Evolutionary conservation across 2,329 filamentous ascomycete species (phyloP).

Genomic region (Aureobasidium sp.): DNA sequence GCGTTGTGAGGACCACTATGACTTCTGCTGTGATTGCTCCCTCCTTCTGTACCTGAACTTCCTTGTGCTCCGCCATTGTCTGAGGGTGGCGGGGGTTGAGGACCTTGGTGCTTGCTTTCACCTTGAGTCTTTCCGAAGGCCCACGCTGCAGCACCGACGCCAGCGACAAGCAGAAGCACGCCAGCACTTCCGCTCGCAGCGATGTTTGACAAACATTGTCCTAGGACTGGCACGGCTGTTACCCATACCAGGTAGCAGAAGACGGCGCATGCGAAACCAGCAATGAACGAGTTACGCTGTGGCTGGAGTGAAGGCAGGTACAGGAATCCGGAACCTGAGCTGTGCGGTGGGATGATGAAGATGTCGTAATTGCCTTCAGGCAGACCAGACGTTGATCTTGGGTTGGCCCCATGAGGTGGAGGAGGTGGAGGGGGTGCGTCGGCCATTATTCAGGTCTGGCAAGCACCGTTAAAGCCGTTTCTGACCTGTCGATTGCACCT

Average conservation of each 20-base stretch:
- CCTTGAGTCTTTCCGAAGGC: conserved; percentile 57
- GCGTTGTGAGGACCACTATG: conserved; percentile 14
- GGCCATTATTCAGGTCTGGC: neutral
- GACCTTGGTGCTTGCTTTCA: conserved; percentile 29
- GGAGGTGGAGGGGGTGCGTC: conserved; percentile 51
- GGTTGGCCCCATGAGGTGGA: conserved; percentile 74
- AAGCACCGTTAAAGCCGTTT: neutral
- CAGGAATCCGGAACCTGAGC: conserved; percentile 78
- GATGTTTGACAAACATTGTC: conserved; percentile 62
- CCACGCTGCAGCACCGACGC: conserved; percentile 72
- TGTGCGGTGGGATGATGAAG: conserved; percentile 90
- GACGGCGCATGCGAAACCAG: conserved; percentile 72
- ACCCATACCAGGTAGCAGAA: conserved; percentile 64
- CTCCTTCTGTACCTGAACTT: neutral
- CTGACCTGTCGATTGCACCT: neutral
- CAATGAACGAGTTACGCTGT: conserved; percentile 82
- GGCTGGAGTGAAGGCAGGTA: conserved; percentile 87
- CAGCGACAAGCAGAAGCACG: conserved; percentile 61
- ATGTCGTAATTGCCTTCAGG: conserved; percentile 93
- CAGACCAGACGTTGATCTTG: conserved; percentile 58
- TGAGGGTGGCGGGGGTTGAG: conserved; percentile 20
- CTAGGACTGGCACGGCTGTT: conserved; percentile 63
- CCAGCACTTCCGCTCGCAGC: conserved; percentile 64
- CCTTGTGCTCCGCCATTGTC: conserved; percentile 18
- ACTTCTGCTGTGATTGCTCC: neutral